Percentiles rank a stretch among this genome's conserved stretches.
Conservation (phyloP, 352 stramenopile genomes). For the Phytophthora boehmeriae region DNA sequence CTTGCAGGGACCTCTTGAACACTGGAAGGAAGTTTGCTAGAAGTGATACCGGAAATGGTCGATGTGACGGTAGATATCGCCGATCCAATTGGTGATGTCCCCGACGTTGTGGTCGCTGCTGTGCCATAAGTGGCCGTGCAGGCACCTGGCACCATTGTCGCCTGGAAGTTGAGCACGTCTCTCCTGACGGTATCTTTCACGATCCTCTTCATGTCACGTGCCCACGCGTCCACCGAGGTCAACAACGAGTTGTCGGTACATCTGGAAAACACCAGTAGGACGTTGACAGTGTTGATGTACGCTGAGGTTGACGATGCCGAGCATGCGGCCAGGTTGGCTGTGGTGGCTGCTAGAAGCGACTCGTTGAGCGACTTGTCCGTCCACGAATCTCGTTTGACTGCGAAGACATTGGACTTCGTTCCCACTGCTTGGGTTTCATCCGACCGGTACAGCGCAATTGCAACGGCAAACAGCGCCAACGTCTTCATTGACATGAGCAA, state of each 20-base stretch:
- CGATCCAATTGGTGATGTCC: too few relatives aligned
- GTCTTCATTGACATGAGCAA: neutral
- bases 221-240: slow-evolving; percentile 45
- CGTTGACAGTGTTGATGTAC: slow-evolving; percentile 30
- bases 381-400: neutral
- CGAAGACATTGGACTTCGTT: slow-evolving; percentile 10
- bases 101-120: neutral
- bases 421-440: neutral
- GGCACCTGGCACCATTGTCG: slow-evolving; percentile 38
- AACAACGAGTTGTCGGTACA: slow-evolving; percentile 47
- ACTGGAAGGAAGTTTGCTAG: neutral
- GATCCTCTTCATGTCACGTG: slow-evolving; percentile 29
- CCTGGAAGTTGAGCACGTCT: slow-evolving; percentile 27
- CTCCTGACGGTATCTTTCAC: slow-evolving; percentile 16
- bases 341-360: slow-evolving; percentile 12
- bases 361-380: slow-evolving; percentile 12
- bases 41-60: neutral
- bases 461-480: slow-evolving; percentile 4
- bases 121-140: slow-evolving; percentile 25
- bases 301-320: neutral
- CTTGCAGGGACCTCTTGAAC: slow-evolving; percentile 17
- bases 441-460: neutral
- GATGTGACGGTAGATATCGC: slow-evolving; percentile 14
- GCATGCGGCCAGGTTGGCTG: slow-evolving; percentile 15
- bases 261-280: slow-evolving; percentile 62